Evolutionary conservation across 2,329 filamentous ascomycete species (phyloP), one percentile per base, ranked within the genome.

Genomic region (Thermoascus crustaceus): DNA sequence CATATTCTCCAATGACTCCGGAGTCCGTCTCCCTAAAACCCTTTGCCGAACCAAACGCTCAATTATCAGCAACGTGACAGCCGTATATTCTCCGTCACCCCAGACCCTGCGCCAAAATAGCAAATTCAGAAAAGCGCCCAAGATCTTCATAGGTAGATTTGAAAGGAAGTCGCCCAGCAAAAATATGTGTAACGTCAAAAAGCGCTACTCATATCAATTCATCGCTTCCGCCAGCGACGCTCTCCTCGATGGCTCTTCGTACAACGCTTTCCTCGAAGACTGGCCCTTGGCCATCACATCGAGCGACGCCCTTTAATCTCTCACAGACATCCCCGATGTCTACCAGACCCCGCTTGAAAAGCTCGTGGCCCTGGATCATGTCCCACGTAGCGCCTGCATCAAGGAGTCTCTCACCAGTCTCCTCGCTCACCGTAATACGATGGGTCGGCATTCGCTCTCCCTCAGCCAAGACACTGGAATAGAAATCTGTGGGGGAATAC

Each of bases 311-410:
- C 65, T 85, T 88, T 35, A 96, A 66, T 8, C 78, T 71, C 52
- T 91, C 82, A 56, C 82, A 87, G 20, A 95, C 83, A 54, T 82
- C 75, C 23, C 73, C 80, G 8, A 95, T 78, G 57, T 96, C 85
- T 17, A 95, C 80, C 13, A 85, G 67, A 0, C 87, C 86, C 30
- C 75, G 73, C 56, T 79, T 76, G 57, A 83, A 93, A 6, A 87
- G 63, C 5, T 84, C 77, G 58, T 94, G 85, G 35, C 68, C 71
- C 52, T 93, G 83, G 41, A 96, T 91, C 35, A 87, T 69, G 51
- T 95, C 88, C 89, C 89, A 96, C 0, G 87, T 82, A 2, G 85
- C 84, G 11, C 80, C 80, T 0, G 82, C 81, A 23, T 81, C 82
- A 5, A 91, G 68, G 9, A 93, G 64, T 19, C 72, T 72, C 55